A percentile compares a stretch with the other conserved stretches of the same genome.
These are phyloP conservation scores for Chamaenerion angustifolium DNA, from an alignment of 345 rosid species.

Conservation along the genomic window DNA sequence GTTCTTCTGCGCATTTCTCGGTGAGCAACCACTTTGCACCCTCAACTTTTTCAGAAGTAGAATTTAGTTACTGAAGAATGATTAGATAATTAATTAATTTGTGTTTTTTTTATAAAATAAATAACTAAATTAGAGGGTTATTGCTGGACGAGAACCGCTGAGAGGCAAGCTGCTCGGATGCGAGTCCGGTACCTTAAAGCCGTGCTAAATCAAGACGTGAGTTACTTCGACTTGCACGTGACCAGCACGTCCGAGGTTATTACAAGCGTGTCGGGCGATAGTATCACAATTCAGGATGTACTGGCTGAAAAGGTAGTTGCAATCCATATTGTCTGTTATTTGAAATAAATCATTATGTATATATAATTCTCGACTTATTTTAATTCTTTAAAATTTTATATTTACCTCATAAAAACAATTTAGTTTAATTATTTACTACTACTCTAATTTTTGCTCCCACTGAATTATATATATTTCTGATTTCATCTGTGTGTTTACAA, in stretches of 20 bases:
- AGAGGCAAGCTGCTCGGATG: constrained; percentile 15
- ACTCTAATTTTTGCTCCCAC: too few relatives aligned
- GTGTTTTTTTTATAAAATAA: background rate
- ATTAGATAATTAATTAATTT: background rate
- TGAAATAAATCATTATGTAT: too few relatives aligned
- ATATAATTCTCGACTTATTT: too few relatives aligned
- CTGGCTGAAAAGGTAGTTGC: constrained; percentile 11
- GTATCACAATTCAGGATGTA: constrained; percentile 11
- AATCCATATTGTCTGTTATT: too few relatives aligned
- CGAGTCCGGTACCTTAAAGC: constrained; percentile 11
- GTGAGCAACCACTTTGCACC: constrained; percentile 14
- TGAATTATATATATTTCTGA: too few relatives aligned
- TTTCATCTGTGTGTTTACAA: too few relatives aligned
- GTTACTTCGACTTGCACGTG: constrained; percentile 12
- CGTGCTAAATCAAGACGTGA: constrained; percentile 11
- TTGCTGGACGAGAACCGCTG: constrained; percentile 15
- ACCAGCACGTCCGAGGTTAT: constrained; percentile 10
- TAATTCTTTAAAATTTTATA: too few relatives aligned
- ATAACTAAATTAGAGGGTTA: constrained; percentile 7
- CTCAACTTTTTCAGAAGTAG: too few relatives aligned
- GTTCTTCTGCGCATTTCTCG: constrained; percentile 66
- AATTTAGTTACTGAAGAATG: background rate
- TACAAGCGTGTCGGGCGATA: constrained; percentile 8
- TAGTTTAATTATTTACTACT: too few relatives aligned
- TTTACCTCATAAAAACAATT: too few relatives aligned